Evolutionary conservation across 2,329 filamentous ascomycete genomes (phyloP), one percentile per base, ranked within the genome.

Genomic region (Hymenoscyphus repandus): DNA sequence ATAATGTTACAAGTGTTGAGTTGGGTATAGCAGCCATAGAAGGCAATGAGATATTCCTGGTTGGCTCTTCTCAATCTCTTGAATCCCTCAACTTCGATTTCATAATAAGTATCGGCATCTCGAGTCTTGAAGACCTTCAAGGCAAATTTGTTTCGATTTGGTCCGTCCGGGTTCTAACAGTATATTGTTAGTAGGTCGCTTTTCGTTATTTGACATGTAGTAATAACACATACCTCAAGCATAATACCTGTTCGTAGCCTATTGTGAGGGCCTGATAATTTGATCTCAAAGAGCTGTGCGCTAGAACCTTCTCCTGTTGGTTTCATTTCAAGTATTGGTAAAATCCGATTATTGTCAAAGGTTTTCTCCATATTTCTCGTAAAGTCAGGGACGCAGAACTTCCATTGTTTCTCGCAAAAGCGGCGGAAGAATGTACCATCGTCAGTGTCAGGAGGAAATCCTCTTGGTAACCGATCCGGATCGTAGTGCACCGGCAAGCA

Each of bases 1-100:
- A 68, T 44, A 6, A 66, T 51, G 45, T 66, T 60, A 51, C 37
- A 62, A 9, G 48, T 58, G 5, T 57, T 50, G 6, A 50, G 46
- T n/a, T 64, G 58, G 9, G 34, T 53, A 34, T 55, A 57, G 30
- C 44, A 47, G 10, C 49, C 50, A 31, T 47, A 59, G 47, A 60
- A 64, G 5, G 45, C 37, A 20, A 64, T 60, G 5, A 66, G 44
- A 31, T 50, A 7, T 34, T 44, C 51, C 12, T 42, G 17, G 2
- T 11, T 41, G 10, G 52, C 27, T 33, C 18, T 15, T 41, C 38
- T 27, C 13, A 54, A 11, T 7, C 45, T 49, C n/a, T 22, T 18
- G 41, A 62, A 63, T 0, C 55, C 59, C 3, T 49, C 47, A 5
- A 58, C 50, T 47, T 64, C 62, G 20, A 47, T 53, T 4, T 57